These are phyloP conservation scores for Rhodotorula graminis DNA, from an alignment of 768 basidiomycete species.

Conservation along the genomic window DNA sequence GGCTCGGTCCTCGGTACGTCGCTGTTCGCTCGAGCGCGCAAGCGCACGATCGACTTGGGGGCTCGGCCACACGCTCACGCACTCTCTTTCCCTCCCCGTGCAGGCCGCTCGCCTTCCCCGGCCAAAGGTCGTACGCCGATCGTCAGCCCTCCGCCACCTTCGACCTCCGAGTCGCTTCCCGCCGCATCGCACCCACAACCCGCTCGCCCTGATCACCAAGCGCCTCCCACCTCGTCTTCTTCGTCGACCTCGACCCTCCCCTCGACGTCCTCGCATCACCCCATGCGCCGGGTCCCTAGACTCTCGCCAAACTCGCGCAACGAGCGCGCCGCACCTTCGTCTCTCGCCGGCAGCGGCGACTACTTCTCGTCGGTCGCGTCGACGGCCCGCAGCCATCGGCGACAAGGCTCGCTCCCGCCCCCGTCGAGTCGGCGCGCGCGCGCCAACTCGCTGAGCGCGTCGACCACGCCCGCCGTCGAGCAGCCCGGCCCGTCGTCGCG, in stretches of 20 bases:
- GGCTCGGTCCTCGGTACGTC: neutral
- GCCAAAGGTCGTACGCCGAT: neutral
- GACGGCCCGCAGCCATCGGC: neutral
- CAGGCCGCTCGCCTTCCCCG: neutral
- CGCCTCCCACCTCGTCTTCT: neutral
- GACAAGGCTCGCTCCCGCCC: slow-evolving; percentile 11
- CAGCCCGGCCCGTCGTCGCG: neutral
- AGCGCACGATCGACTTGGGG: neutral
- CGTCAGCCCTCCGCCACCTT: neutral
- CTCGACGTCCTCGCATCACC: neutral
- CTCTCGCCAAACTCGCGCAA: slow-evolving; percentile 15
- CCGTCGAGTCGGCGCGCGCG: neutral
- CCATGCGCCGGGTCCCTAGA: slow-evolving; percentile 1
- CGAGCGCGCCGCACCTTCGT: slow-evolving; percentile 22
- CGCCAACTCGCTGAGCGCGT: slow-evolving; percentile 1
- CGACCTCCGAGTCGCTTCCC: neutral
- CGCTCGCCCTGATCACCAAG: neutral
- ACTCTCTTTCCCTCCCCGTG: neutral
- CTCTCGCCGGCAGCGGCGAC: slow-evolving; percentile 5
- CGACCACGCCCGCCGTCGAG: neutral
- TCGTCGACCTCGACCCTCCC: neutral
- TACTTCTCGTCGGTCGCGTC: neutral
- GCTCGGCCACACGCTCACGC: neutral
- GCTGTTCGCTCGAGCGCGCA: neutral
- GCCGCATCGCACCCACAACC: neutral